A percentile compares a stretch with the other conserved stretches of the same genome.
These are phyloP conservation scores for Trichophyton rubrum DNA, from an alignment of 2,329 filamentous ascomycete species.

Conservation along the genomic window DNA sequence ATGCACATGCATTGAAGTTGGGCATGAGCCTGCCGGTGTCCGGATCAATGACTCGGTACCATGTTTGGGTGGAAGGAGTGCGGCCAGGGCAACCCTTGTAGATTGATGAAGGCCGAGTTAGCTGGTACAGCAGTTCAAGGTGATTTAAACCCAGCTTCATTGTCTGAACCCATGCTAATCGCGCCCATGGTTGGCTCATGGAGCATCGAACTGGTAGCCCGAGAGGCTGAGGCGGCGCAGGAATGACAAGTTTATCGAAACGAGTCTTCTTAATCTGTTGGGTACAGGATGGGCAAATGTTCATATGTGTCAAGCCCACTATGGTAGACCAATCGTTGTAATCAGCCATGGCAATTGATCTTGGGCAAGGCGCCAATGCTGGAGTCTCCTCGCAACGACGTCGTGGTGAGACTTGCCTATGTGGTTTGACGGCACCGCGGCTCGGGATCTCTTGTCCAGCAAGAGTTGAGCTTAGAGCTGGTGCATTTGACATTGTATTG, in stretches of 20 bases:
- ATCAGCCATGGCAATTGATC: conserved; percentile 48
- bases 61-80: conserved; percentile 47
- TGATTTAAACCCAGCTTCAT: conserved; percentile 56
- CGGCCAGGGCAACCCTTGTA: conserved; percentile 47
- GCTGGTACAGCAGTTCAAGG: conserved; percentile 54
- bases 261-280: conserved; percentile 55
- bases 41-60: conserved; percentile 65
- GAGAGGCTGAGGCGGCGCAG: conserved; percentile 45
- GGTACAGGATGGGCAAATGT: conserved; percentile 75
- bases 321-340: conserved; percentile 73
- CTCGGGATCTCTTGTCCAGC: neutral
- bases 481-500: neutral
- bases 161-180: conserved; percentile 71
- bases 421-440: neutral
- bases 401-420: neutral
- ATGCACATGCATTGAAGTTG: conserved; percentile 62
- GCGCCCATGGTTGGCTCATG: conserved; percentile 70
- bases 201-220: conserved; percentile 57
- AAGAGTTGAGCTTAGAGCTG: neutral
- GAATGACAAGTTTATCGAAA: conserved; percentile 55
- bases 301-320: conserved; percentile 55
- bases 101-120: conserved; percentile 51
- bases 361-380: conserved; percentile 55
- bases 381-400: conserved; percentile 10
- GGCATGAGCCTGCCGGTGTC: conserved; percentile 50